Percentiles rank a stretch among this genome's conserved stretches.
Evolutionary conservation across 176 grass and related monocot species (phyloP).

Genomic region (Otatea glauca): DNA sequence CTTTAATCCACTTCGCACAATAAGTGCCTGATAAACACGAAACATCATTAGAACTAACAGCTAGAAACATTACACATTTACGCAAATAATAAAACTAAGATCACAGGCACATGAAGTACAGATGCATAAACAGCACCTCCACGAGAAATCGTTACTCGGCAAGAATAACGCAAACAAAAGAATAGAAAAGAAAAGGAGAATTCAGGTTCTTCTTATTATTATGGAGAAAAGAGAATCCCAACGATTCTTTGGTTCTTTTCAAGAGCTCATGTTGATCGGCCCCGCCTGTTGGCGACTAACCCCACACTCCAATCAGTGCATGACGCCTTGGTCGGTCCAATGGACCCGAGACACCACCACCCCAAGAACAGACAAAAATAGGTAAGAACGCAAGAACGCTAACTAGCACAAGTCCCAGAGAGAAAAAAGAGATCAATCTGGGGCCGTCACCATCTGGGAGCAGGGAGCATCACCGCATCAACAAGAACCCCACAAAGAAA

Average conservation of each 20-base stretch:
- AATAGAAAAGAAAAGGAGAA: too few species aligned
- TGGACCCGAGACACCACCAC: constrained; percentile 11
- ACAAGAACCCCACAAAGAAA: constrained; percentile 16
- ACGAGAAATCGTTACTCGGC: constrained; percentile 13
- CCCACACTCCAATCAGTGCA: constrained; percentile 33
- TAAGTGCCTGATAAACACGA: constrained; percentile 31
- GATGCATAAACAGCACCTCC: constrained; percentile 3
- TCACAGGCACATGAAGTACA: not conserved
- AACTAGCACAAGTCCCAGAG: not conserved
- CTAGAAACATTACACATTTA: not conserved
- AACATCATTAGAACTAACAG: constrained; percentile 1
- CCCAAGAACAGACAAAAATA: constrained; percentile 35
- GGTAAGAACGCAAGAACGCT: not conserved
- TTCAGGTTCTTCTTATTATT: not conserved
- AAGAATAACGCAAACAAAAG: not conserved
- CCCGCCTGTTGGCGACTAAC: not conserved
- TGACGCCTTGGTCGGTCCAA: constrained; percentile 7
- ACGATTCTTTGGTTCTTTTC: constrained; percentile 17
- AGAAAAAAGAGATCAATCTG: constrained; percentile 6
- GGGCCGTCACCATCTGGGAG: not conserved
- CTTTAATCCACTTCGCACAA: not conserved
- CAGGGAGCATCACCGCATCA: constrained; percentile 22
- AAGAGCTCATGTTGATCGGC: constrained; percentile 3
- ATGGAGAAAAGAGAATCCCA: constrained; percentile 31
- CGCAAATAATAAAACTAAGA: not conserved